These are phyloP conservation scores for Earliella scabrosa DNA, from an alignment of 1,284 basidiomycete species.

Conservation along the genomic window DNA sequence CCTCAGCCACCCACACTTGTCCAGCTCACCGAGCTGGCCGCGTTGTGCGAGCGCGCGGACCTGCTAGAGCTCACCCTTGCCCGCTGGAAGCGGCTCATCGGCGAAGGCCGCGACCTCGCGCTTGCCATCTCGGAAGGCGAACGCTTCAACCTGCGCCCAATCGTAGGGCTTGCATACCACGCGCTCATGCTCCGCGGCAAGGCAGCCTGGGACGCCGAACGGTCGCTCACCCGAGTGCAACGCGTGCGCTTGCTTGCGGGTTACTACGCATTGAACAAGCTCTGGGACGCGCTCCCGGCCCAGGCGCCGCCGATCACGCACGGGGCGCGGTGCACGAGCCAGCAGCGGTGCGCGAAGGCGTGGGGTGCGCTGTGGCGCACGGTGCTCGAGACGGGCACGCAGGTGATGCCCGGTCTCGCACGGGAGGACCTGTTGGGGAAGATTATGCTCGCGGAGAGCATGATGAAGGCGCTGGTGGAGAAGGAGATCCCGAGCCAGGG, in stretches of 20 bases:
- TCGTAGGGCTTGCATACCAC: conserved; percentile 48
- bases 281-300: conserved; percentile 44
- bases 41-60: conserved; percentile 48
- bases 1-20: conserved; percentile 35
- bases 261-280: conserved; percentile 45
- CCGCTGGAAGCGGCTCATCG: conserved; percentile 47
- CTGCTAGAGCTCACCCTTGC: conserved; percentile 42
- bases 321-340: conserved; percentile 42
- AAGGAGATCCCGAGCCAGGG: conserved; percentile 43
- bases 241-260: conserved; percentile 46
- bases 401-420: conserved; percentile 38
- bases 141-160: conserved; percentile 44
- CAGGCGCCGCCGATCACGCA: conserved; percentile 44
- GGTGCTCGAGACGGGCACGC: conserved; percentile 41
- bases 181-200: conserved; percentile 48
- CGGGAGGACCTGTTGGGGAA: conserved; percentile 45
- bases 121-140: conserved; percentile 47
- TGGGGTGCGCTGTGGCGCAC: conserved; percentile 46
- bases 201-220: conserved; percentile 45
- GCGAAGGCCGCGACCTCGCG: conserved; percentile 46
- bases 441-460: conserved; percentile 45
- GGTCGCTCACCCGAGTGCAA: conserved; percentile 41
- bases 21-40: conserved; percentile 49
- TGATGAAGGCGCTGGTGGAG: conserved; percentile 45
- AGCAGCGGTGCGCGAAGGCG: conserved; percentile 46